Percentiles rank a stretch among this genome's conserved stretches.
These are phyloP conservation scores for Exophiala calicioides DNA, from an alignment of 2,329 filamentous ascomycete genomes.

Conservation along the genomic window DNA sequence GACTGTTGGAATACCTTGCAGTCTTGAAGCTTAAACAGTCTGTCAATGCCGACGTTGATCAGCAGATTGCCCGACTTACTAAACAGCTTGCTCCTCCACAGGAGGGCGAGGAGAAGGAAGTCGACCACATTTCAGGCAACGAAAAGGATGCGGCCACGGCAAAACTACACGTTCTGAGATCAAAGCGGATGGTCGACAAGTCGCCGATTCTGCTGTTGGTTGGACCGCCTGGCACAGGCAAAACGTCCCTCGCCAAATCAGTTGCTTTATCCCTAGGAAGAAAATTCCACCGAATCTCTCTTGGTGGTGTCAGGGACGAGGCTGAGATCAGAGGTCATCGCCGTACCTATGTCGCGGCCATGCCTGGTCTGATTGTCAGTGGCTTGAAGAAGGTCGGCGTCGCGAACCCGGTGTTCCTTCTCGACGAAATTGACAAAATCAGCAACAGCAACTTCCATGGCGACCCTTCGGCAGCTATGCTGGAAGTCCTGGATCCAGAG, in stretches of 20 bases:
- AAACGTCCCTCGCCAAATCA: constrained; percentile 92
- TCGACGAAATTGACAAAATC: constrained; percentile 98
- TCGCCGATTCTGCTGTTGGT: constrained; percentile 93
- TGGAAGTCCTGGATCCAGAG: constrained; percentile 95
- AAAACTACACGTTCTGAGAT: constrained; percentile 73
- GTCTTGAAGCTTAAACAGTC: constrained; percentile 94
- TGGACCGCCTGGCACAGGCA: constrained; percentile 90
- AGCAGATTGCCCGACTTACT: constrained; percentile 64
- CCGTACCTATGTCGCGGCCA: constrained; percentile 96
- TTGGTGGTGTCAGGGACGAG: constrained; percentile 93
- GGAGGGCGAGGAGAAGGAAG: constrained; percentile 36
- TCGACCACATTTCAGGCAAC: constrained; percentile 54
- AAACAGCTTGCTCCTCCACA: constrained; percentile 43
- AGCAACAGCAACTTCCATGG: constrained; percentile 89
- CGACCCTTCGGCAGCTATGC: constrained; percentile 94
- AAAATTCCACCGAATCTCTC: constrained; percentile 95
- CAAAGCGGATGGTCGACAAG: constrained; percentile 86
- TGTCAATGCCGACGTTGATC: constrained; percentile 79
- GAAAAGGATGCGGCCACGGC: constrained; percentile 53
- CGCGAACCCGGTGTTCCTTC: constrained; percentile 88
- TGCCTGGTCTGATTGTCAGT: constrained; percentile 93
- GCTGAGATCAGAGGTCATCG: constrained; percentile 95
- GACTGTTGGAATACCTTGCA: constrained; percentile 89
- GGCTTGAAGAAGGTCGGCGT: constrained; percentile 94
- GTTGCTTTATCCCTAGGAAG: constrained; percentile 88